Base-by-base conservation (phyloP, 176 grass and related monocot species). In the Zoysia pacifica region DNA sequence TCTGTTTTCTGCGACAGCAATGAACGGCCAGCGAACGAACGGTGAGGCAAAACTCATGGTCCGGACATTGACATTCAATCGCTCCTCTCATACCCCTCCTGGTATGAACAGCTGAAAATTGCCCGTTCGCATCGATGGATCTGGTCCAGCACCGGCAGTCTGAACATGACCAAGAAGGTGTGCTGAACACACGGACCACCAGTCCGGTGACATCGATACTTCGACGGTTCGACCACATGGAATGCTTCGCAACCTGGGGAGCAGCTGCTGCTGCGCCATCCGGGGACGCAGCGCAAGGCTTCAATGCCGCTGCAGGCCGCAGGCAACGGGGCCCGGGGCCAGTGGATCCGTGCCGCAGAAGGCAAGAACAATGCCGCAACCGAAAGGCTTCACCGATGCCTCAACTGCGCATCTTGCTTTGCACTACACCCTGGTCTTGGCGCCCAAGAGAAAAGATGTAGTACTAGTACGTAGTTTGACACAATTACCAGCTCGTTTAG, bases 141-240 rank as follows among this genome's bases (percentile, higher is more conserved):
- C 5, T 14, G 35, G 7, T 64, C 13, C 40, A 47, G 20, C 20
- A 3, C 39, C 6, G 0, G 16, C 14, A 41, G 18, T 79, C 65
- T 59, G 78, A 69, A 60, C n/a, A 4, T 60, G 55, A 51, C 79
- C 68, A 64, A 19, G 7, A 61, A 35, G 19, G 14, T 13, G 19
- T 28, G 45, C 5, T 19, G 18, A 68, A 37, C 11, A 41, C 55
- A 45, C 59, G 69, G 79, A 47, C 56, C 56, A 62, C 13, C 3
- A 4, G 58, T 14, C 48, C 18, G 11, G 53, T 60, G 55, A 28
- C 28, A 28, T 28, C 28, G 28, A 28, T 28, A 28, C 73, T 11
- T 48, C 42, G 56, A 16, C 56, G 16, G 35, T 18, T 5, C 8
- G 60, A 71, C 61, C 81, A 83, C 70, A 64, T 82, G 61, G 61